These are phyloP conservation scores for Trichocladium uniseriatum DNA, from an alignment of 495 filamentous ascomycete genomes.

Conservation along the genomic window DNA sequence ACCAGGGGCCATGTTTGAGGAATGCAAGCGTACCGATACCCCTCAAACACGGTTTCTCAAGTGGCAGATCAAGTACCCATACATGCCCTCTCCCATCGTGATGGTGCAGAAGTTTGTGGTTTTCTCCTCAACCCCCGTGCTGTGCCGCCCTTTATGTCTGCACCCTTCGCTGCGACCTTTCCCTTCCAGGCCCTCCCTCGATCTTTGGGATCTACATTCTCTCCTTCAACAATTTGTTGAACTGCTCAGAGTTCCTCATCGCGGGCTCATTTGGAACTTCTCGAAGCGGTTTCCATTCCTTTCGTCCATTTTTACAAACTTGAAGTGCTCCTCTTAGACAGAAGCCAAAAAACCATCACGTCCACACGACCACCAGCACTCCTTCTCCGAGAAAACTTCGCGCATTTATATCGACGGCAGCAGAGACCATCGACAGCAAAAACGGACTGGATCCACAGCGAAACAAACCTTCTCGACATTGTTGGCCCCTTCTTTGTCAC, in stretches of 20 bases:
- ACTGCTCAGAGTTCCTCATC: slow-evolving; percentile 18
- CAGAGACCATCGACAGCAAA: neutral
- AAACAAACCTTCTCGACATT: neutral
- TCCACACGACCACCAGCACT: neutral
- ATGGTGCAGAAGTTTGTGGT: neutral
- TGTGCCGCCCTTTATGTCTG: slow-evolving; percentile 6
- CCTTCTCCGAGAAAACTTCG: neutral
- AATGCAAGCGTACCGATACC: neutral
- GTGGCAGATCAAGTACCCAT: neutral
- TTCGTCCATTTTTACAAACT: no score
- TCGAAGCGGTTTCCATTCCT: slow-evolving; percentile 14
- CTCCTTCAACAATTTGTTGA: slow-evolving; percentile 20
- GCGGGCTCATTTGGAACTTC: slow-evolving; percentile 16
- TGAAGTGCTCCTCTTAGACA: neutral
- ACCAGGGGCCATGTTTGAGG: neutral
- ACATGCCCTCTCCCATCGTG: neutral
- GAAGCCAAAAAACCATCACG: neutral
- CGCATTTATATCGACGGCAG: neutral
- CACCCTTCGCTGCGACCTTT: slow-evolving; percentile 13
- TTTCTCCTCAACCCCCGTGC: slow-evolving; percentile 3
- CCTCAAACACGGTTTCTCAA: neutral
- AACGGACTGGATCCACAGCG: slow-evolving; percentile 10
- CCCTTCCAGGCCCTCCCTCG: slow-evolving; percentile 8
- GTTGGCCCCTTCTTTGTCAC: slow-evolving; percentile 1
- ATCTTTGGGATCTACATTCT: slow-evolving; percentile 12